Evolutionary conservation across 805 yeast genomes (phyloP), one percentile per base, ranked within the genome.

Genomic region (Maudiozyma turicensis): DNA sequence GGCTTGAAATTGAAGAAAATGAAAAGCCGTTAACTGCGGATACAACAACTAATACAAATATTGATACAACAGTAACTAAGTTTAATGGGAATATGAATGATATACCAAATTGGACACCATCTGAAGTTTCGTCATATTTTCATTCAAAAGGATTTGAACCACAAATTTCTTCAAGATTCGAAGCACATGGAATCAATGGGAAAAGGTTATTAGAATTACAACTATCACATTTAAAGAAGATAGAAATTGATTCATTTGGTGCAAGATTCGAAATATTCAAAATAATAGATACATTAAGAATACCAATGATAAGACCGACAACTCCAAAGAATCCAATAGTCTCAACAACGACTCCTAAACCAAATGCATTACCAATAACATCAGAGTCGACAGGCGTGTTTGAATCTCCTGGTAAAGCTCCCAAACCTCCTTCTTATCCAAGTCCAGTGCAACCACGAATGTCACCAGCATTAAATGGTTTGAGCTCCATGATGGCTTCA

Each of bases 221-320:
- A 59, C 72, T 91, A 52, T 76, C 87, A 1, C 84, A 86, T 60
- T 73, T 93, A 60, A 93, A 91, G 64, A 99, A 93, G 65, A 72
- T 93, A 50, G 98, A 89, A 47, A 93, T 93, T 46, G 74, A 81
- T 42, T 86, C 95, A 3, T 93, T 93, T 70, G 99, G 99, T 29
- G 88, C 96, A 0, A 76, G 99, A 52, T 93, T 89, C 66, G 96
- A 89, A 64, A 78, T 93, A 39, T 82, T 80, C 65, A 89, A 87
- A 61, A 95, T 86, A 62, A 91, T 93, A 58, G 93, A 87, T 63
- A 77, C 80, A 38, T 69, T 86, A 57, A 64, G 63, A 32, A 10
- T 32, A 6, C 43, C 33, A 9, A 11, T 26, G 31, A 10, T 20
- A 33, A n/a, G 42, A 8, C 42, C 42, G 20, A 14, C 30, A 2